Conservation (phyloP, 2,329 filamentous ascomycete species). For the Phialophora verrucosa region DNA sequence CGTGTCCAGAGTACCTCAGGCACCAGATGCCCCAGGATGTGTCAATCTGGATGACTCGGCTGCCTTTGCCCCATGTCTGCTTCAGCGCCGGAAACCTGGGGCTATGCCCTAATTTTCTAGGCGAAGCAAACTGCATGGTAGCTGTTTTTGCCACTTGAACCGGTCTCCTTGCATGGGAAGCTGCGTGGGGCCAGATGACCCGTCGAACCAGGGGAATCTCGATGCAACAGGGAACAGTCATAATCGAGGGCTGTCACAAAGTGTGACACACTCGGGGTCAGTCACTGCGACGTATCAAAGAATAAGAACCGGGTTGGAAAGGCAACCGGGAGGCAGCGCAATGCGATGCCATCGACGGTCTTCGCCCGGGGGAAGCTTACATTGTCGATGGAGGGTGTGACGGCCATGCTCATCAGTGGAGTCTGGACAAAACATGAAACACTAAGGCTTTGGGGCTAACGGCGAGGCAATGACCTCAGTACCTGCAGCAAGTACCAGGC, state of each 20-base stretch:
- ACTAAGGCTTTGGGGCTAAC: constrained; percentile 10
- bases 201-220: not conserved
- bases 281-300: not conserved
- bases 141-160: constrained; percentile 25
- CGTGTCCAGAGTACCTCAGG: not conserved
- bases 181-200: not conserved
- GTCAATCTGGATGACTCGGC: constrained; percentile 19
- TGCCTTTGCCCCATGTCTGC: constrained; percentile 19
- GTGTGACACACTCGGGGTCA: not conserved
- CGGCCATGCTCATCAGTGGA: constrained; percentile 23
- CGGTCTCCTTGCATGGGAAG: constrained; percentile 5
- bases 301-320: constrained; percentile 15
- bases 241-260: not conserved
- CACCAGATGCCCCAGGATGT: constrained; percentile 18
- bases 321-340: constrained; percentile 7
- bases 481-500: constrained; percentile 9
- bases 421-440: constrained; percentile 25
- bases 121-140: constrained; percentile 25
- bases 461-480: not conserved
- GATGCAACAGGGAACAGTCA: constrained; percentile 13
- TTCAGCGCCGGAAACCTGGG: constrained; percentile 25
- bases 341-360: constrained; percentile 3
- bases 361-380: constrained; percentile 4
- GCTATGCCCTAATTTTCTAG: constrained; percentile 15
- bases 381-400: constrained; percentile 11